Conservation (phyloP, 495 filamentous ascomycete species). For the Aspergillus saccharolyticus region DNA sequence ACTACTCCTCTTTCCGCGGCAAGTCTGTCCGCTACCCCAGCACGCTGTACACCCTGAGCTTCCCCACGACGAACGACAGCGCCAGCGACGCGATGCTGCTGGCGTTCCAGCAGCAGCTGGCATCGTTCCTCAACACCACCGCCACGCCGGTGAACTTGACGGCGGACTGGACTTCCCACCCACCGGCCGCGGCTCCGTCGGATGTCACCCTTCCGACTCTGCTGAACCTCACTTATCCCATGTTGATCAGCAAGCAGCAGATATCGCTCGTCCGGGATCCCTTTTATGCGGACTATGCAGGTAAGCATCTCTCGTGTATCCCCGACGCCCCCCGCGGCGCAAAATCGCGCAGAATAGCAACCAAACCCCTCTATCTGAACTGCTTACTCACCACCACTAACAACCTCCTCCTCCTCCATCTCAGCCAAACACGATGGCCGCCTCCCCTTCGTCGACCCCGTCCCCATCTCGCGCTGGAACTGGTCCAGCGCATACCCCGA, state of each 20-base stretch:
- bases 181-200: constrained; percentile 24
- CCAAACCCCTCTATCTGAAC: no score
- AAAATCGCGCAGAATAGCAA: no score
- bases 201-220: constrained; percentile 7
- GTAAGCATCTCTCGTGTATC: constrained; percentile 10
- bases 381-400: background rate
- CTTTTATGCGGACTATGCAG: constrained; percentile 49
- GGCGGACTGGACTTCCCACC: constrained; percentile 9
- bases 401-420: no score
- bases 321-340: no score
- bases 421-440: constrained; percentile 35
- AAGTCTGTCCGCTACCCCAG: background rate
- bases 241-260: constrained; percentile 50
- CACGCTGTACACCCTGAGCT: background rate
- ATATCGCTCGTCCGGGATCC: constrained; percentile 40
- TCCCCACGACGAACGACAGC: background rate
- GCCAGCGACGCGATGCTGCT: background rate
- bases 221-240: constrained; percentile 35
- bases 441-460: constrained; percentile 50
- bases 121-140: constrained; percentile 3
- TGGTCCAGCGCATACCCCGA: constrained; percentile 45
- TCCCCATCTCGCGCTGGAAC: constrained; percentile 51
- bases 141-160: constrained; percentile 2
- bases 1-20: constrained; percentile 17
- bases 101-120: background rate